These are phyloP conservation scores for Picochlorum costavermella DNA, from an alignment of 139 green algal species.

Conservation along the genomic window DNA sequence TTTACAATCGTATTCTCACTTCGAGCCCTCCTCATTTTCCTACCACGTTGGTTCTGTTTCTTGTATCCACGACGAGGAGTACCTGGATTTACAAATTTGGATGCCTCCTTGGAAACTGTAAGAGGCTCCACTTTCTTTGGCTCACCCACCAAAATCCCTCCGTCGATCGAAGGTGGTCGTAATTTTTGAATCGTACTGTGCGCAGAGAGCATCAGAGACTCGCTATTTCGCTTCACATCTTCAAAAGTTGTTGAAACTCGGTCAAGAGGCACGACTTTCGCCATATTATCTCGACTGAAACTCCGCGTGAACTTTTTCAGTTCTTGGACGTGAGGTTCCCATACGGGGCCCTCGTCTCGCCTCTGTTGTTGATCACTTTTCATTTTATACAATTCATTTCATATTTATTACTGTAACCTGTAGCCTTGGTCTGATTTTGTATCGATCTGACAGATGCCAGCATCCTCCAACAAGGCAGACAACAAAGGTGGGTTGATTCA, in stretches of 20 bases:
- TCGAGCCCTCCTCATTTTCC: slow-evolving; percentile 7
- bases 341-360: not conserved
- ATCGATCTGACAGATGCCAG: too few relatives aligned
- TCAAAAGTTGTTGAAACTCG: slow-evolving; percentile 17
- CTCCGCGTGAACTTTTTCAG: not conserved
- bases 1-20: slow-evolving; percentile 18
- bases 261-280: not conserved
- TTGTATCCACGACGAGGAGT: not conserved
- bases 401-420: too few relatives aligned
- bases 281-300: slow-evolving; percentile 4
- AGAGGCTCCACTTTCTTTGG: too few relatives aligned
- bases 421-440: too few relatives aligned
- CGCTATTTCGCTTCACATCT: slow-evolving; percentile 17
- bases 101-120: too few relatives aligned
- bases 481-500: too few relatives aligned
- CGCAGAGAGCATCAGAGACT: slow-evolving; percentile 13
- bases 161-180: not conserved
- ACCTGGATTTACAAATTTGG: not conserved
- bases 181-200: slow-evolving; percentile 13
- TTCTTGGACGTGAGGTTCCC: not conserved
- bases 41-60: not conserved
- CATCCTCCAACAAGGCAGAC: too few relatives aligned
- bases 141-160: too few relatives aligned
- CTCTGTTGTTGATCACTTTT: too few relatives aligned
- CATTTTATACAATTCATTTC: too few relatives aligned